These are phyloP conservation scores for Phialophora expanda DNA, from an alignment of 2,329 filamentous ascomycete genomes.

Conservation along the genomic window DNA sequence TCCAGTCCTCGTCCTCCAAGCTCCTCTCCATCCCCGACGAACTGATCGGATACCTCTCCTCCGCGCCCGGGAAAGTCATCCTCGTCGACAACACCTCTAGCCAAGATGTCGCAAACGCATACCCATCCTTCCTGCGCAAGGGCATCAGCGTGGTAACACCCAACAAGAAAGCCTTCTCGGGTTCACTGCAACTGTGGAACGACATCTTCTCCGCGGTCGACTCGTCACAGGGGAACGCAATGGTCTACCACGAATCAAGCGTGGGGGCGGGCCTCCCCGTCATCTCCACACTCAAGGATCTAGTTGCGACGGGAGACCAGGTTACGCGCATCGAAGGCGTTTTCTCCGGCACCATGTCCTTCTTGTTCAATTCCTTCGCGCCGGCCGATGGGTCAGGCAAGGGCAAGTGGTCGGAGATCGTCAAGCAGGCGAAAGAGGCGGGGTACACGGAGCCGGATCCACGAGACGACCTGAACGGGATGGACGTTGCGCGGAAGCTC, in stretches of 20 bases:
- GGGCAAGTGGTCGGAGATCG: conserved; percentile 87
- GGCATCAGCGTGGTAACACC: conserved; percentile 93
- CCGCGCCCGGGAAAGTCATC: conserved; percentile 77
- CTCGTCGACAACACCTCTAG: conserved; percentile 96
- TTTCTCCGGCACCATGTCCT: conserved; percentile 96
- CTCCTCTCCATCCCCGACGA: conserved; percentile 68
- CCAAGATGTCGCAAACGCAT: conserved; percentile 79
- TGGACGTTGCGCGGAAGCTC: conserved; percentile 92
- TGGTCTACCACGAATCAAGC: conserved; percentile 93
- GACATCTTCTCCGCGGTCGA: conserved; percentile 79
- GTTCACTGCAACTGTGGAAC: conserved; percentile 79
- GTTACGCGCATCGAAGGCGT: conserved; percentile 94
- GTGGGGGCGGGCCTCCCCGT: conserved; percentile 93
- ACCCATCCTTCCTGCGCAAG: conserved; percentile 77
- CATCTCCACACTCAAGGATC: conserved; percentile 88
- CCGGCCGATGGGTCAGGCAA: conserved; percentile 72
- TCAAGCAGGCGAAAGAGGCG: conserved; percentile 86
- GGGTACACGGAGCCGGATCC: conserved; percentile 93
- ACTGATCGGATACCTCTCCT: conserved; percentile 76
- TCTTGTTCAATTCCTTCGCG: conserved; percentile 96
- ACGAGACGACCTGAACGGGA: conserved; percentile 81
- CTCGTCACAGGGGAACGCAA: conserved; percentile 60
- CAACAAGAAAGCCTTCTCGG: conserved; percentile 98
- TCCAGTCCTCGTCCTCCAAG: conserved; percentile 67
- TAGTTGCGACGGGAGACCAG: conserved; percentile 91